phyloP scores from a whole-genome alignment of 108 stramenopile species.

The Skeletonema marinoi region DNA sequence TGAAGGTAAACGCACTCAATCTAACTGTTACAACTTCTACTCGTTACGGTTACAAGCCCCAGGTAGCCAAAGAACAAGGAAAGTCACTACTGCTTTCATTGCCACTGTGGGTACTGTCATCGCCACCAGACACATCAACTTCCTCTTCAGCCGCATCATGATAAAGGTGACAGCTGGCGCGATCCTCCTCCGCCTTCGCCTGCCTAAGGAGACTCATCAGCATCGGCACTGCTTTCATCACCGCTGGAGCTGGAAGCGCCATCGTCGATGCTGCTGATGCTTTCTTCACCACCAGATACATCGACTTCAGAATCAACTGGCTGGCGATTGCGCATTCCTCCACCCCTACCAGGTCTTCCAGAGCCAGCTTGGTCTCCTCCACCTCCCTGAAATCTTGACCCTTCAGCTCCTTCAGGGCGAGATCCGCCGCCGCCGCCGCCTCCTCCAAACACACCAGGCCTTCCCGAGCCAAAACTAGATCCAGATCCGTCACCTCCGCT shows the following conservation, averaged over 20 bases:
- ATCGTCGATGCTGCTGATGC: not conserved
- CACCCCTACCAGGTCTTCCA: not conserved
- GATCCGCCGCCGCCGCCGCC: not conserved
- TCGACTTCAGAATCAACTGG: not conserved
- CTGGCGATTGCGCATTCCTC: not conserved
- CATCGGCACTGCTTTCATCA: not conserved
- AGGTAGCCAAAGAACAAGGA: too few relatives aligned
- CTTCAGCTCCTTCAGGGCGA: not conserved
- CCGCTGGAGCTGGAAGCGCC: not conserved
- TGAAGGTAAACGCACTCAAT: too few relatives aligned
- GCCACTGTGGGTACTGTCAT: too few relatives aligned
- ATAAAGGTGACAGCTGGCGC: too few relatives aligned
- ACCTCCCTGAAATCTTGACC: not conserved
- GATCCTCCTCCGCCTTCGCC: not conserved
- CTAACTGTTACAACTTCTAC: too few relatives aligned
- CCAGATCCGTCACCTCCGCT: not conserved
- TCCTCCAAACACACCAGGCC: not conserved
- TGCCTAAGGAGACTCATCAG: not conserved
- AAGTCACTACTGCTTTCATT: too few relatives aligned
- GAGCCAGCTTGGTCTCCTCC: not conserved
- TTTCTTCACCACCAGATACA: not conserved
- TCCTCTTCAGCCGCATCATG: too few relatives aligned
- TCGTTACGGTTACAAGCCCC: too few relatives aligned
- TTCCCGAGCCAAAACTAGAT: not conserved
- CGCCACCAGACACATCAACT: too few relatives aligned